These are phyloP conservation scores for Talaromyces liani DNA, from an alignment of 495 filamentous ascomycete genomes.

Conservation along the genomic window DNA sequence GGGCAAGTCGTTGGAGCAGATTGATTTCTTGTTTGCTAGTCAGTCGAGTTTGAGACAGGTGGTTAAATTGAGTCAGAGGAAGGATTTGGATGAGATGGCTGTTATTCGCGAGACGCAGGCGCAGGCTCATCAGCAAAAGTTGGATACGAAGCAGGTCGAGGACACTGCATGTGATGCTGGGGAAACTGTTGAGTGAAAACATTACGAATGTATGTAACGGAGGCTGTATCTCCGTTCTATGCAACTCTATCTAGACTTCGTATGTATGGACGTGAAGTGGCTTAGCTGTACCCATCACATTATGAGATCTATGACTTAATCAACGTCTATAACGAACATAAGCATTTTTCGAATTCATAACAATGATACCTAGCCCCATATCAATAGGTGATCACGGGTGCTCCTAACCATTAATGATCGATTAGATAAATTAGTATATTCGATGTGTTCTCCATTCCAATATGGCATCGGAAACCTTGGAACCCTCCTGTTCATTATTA, in stretches of 20 bases:
- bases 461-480: not conserved
- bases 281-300: too few species aligned
- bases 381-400: too few species aligned
- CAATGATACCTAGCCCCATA: too few species aligned
- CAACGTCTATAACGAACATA: too few species aligned
- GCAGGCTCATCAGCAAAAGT: constrained; percentile 8
- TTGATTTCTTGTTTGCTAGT: constrained; percentile 30
- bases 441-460: too few species aligned
- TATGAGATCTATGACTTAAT: too few species aligned
- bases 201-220: not conserved
- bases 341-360: too few species aligned
- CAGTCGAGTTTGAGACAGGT: constrained; percentile 8
- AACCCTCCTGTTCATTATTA: not conserved
- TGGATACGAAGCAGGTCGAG: constrained; percentile 1
- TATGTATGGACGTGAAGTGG: not conserved
- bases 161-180: not conserved
- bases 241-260: not conserved
- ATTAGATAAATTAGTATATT: too few species aligned
- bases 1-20: constrained; percentile 34
- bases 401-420: too few species aligned
- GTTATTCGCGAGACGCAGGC: constrained; percentile 8
- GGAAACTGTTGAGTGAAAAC: not conserved
- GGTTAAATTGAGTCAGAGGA: constrained; percentile 6
- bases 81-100: constrained; percentile 7
- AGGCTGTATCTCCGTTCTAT: not conserved